Conservation (phyloP, 164 flowering plant species). For the Umbellularia californica region DNA sequence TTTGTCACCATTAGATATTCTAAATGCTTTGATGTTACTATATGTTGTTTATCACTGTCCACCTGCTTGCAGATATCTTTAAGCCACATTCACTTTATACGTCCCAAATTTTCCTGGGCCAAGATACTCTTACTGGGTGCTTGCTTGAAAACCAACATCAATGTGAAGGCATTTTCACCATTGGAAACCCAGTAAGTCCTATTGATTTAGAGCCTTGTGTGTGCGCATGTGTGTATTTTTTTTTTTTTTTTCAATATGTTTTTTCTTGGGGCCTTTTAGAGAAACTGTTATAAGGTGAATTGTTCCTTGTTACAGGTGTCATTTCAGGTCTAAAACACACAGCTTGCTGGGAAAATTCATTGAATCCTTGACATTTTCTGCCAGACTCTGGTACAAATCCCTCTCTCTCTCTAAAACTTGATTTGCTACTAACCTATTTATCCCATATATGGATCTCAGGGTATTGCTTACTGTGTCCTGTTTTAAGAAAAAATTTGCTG, state of each 20-base stretch:
- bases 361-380: conserved; percentile 56
- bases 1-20: neutral
- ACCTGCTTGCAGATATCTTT: conserved; percentile 44
- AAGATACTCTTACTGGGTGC: conserved; percentile 72
- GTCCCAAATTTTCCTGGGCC: conserved; percentile 64
- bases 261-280: neutral
- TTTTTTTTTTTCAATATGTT: neutral
- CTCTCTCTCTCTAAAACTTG: neutral
- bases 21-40: neutral
- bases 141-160: conserved; percentile 60
- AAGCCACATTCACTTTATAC: conserved; percentile 67
- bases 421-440: conserved; percentile 7
- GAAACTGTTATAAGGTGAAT: neutral
- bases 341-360: conserved; percentile 64
- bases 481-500: conserved; percentile 65
- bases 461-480: conserved; percentile 54
- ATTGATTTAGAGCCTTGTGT: neutral
- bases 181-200: conserved; percentile 51
- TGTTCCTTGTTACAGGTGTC: conserved; percentile 45
- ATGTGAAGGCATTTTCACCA: conserved; percentile 63
- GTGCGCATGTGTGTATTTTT: neutral
- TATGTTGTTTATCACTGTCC: neutral
- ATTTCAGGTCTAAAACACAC: conserved; percentile 26
- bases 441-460: conserved; percentile 45
- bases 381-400: conserved; percentile 66